These are phyloP conservation scores for Talaromyces sp. DNA, from an alignment of 2,329 filamentous ascomycete genomes.

Conservation along the genomic window DNA sequence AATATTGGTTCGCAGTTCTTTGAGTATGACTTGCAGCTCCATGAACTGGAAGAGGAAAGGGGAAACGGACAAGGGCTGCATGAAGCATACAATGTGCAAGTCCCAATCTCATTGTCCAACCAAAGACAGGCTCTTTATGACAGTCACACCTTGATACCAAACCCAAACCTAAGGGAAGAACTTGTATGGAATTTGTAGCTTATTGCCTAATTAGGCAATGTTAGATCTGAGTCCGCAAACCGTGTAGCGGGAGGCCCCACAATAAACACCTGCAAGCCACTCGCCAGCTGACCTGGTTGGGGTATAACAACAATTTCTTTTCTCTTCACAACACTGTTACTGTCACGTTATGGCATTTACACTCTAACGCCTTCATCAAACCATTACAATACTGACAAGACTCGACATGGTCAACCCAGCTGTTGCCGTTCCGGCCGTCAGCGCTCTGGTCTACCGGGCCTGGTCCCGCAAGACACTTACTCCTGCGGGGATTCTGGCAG, in stretches of 20 bases:
- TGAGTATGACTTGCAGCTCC: neutral
- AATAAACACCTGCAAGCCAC: neutral
- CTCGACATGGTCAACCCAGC: slow-evolving; percentile 39
- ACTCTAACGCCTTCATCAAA: neutral
- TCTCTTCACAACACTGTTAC: neutral
- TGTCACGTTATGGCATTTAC: neutral
- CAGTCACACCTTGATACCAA: neutral
- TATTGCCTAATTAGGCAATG: slow-evolving; percentile 6
- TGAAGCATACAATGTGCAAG: neutral
- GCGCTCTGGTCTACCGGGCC: slow-evolving; percentile 63
- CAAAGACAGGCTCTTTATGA: neutral
- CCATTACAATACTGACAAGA: neutral
- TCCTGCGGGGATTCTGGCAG: slow-evolving; percentile 67
- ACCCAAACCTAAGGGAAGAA: neutral
- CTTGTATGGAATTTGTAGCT: neutral
- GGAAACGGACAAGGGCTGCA: neutral
- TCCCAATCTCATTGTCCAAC: neutral
- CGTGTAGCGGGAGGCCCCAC: neutral
- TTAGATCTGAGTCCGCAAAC: neutral
- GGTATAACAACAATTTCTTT: neutral
- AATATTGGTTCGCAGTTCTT: neutral
- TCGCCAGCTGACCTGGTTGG: neutral
- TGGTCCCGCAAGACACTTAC: slow-evolving; percentile 75
- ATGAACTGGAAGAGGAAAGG: neutral
- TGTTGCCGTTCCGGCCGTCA: slow-evolving; percentile 46